phyloP scores from a whole-genome alignment of 768 basidiomycete species.

The Dacryopinax primogenitus region DNA sequence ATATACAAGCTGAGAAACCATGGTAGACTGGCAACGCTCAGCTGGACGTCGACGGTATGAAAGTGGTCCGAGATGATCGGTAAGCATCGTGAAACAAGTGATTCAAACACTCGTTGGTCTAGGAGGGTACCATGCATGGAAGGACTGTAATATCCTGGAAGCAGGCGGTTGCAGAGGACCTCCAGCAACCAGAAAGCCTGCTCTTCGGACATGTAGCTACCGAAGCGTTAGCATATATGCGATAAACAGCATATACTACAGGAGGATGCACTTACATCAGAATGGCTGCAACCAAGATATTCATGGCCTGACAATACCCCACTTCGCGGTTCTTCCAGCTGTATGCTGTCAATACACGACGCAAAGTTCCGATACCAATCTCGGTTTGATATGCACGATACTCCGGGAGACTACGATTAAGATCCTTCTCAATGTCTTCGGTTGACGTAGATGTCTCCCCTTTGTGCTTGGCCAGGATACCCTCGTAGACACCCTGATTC shows the following conservation, averaged over 20 bases:
- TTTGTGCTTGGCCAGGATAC: constrained; percentile 58
- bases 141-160: constrained; percentile 97
- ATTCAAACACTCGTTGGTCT: constrained; percentile 97
- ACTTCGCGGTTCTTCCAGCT: constrained; percentile 88
- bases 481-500: constrained; percentile 70
- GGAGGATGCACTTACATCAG: constrained; percentile 48
- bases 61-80: constrained; percentile 94
- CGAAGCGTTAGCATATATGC: not conserved
- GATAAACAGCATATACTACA: not conserved
- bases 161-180: constrained; percentile 82
- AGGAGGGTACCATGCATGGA: constrained; percentile 98
- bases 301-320: constrained; percentile 99
- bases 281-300: constrained; percentile 91
- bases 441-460: constrained; percentile 77
- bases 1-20: constrained; percentile 97
- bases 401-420: constrained; percentile 90
- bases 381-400: constrained; percentile 91
- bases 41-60: constrained; percentile 78
- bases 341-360: constrained; percentile 88
- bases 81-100: constrained; percentile 74
- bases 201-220: constrained; percentile 98
- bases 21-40: constrained; percentile 90
- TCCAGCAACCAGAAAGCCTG: constrained; percentile 96
- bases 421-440: constrained; percentile 97
- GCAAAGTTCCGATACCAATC: constrained; percentile 69